Evolutionary conservation across 1,284 basidiomycete genomes (phyloP), one percentile per base, ranked within the genome.

Genomic region (Moesziomyces aphidis): DNA sequence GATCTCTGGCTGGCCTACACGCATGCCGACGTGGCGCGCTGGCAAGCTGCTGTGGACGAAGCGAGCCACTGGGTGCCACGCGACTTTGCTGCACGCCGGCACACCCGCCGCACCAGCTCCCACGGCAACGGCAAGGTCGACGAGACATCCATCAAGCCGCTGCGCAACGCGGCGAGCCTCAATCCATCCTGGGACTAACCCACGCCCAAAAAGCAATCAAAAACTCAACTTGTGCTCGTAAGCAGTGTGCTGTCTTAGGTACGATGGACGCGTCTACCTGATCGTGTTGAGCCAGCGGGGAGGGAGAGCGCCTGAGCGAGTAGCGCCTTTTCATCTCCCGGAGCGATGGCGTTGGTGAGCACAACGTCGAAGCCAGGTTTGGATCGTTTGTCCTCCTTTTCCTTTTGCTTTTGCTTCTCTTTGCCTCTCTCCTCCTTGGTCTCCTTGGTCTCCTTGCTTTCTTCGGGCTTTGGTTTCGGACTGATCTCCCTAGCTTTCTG

Each of bases 271-370:
- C 73, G 62, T 17, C 76, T 26, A 15, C 76, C 76, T 22, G 59
- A 63, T 8, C 76, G 43, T 3, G 76, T 78, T 5, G 58, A 56
- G 5, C 76, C 76, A 1, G 73, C 56, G 21, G 76, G 76, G 1
- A 78, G 54, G 6, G 24, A 39, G n/a, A 66, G 51, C 2, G 76
- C 76, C 10, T 70, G 69, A 0, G 69, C 73, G 6, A 78, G 55
- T 6, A 78, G 22, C 21, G 64, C 52, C 39, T 76, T 64, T 50
- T 78, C 76, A 44, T 78, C 76, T 31, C 76, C 76, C 3, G 76
- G 76, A 36, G 76, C 76, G 24, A 78, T 39, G 11, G 73, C 61
- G 52, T 66, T 66, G 0, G 68, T 68, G 23, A 71, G 55, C 24
- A 66, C 49, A 8, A 70, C 60, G 23, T 74, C 72, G 60, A 63